Evolutionary conservation across 2,329 filamentous ascomycete species (phyloP).

Genomic region (Penicillium palitans): DNA sequence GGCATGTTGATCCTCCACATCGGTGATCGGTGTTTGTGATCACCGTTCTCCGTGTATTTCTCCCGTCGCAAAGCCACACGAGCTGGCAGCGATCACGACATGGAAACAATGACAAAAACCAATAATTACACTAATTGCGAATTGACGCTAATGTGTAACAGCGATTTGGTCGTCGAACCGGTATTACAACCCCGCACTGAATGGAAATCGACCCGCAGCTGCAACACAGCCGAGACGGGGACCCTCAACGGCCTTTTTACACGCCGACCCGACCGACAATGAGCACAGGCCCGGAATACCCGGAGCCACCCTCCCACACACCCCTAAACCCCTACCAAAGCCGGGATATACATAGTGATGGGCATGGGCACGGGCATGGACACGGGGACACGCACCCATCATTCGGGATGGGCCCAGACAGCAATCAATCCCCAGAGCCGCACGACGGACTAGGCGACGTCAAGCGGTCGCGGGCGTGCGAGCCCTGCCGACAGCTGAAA

Average conservation of each 20-base stretch:
- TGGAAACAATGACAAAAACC: neutral
- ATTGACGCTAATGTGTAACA: conserved; percentile 1
- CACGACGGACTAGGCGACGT: conserved; percentile 48
- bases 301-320: conserved; percentile 31
- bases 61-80: neutral
- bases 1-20: conserved; percentile 9
- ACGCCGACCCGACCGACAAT: conserved; percentile 12
- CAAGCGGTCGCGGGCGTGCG: conserved; percentile 71
- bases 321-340: conserved; percentile 11
- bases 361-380: neutral
- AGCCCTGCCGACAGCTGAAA: conserved; percentile 73
- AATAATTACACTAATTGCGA: neutral
- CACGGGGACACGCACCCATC: neutral
- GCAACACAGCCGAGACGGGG: conserved; percentile 21
- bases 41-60: conserved; percentile 20
- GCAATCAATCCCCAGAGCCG: conserved; percentile 10
- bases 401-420: conserved; percentile 2
- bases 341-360: conserved; percentile 2
- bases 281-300: conserved; percentile 24
- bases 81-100: neutral
- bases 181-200: neutral
- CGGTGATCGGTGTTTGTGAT: conserved; percentile 27
- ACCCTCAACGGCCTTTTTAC: conserved; percentile 12
- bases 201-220: conserved; percentile 41
- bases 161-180: neutral